phyloP scores from a whole-genome alignment of 1,284 basidiomycete genomes.

The Singerocomus inundabilis region DNA sequence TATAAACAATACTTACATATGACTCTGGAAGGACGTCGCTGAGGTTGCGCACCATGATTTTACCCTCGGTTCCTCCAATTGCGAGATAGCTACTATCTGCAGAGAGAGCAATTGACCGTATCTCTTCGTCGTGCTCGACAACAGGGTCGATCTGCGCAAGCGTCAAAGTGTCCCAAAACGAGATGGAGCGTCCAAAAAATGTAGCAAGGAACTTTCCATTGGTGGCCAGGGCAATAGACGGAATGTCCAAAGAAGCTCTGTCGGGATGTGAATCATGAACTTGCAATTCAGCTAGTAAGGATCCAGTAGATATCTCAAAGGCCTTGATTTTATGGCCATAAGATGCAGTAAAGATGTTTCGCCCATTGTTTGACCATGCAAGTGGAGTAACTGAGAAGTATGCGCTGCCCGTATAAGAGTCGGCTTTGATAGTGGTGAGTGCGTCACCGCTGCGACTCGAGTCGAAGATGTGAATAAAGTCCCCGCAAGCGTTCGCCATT shows the following conservation, averaged over 20 bases:
- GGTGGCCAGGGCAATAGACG: background rate
- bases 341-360: background rate
- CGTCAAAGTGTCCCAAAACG: background rate
- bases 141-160: background rate
- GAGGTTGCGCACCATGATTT: background rate
- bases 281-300: background rate
- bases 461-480: background rate
- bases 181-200: fast-evolving
- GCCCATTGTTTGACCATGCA: background rate
- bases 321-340: background rate
- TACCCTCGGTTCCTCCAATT: background rate
- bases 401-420: too few relatives aligned
- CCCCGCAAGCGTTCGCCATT: background rate
- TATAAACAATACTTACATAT: too few relatives aligned
- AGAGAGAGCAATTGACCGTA: background rate
- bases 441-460: background rate
- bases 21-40: background rate
- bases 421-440: background rate
- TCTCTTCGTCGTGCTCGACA: fast-evolving
- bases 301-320: background rate
- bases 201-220: conserved; percentile 1
- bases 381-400: background rate
- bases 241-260: fast-evolving
- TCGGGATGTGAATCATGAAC: background rate
- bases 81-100: background rate